Evolutionary conservation across 805 yeast genomes (phyloP), one percentile per base, ranked within the genome.

Genomic region (Blastobotrys peoriensis): DNA sequence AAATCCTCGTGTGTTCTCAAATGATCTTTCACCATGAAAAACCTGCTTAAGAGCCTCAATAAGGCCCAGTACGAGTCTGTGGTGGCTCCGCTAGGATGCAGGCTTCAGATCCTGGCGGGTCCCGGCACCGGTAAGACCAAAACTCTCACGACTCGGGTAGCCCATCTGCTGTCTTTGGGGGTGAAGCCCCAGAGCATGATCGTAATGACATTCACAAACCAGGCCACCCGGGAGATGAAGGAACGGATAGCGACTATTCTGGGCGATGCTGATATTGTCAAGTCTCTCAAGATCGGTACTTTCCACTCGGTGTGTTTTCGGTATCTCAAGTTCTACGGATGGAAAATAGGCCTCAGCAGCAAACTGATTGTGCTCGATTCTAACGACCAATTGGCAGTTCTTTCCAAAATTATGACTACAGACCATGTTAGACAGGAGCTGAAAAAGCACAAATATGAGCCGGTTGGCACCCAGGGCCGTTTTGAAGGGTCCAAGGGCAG

Each of bases 161-260:
- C 89, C 0, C 75, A 79, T 55, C 65, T 89, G 22, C 47, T 75
- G 2, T 61, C 72, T 5, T 69, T 74, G 28, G 63, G 70, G 1
- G 61, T 85, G 0, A 66, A 69, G 1, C 89, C 97, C 0, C 67
- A 70, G 27, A 65, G 74, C 38, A 73, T 93, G 16, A 74, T 91
- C 1, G 93, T 89, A 17, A 86, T 96, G 4, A 89, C 98, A 0
- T 91, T 91, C 66, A 91, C 98, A 9, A 85, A 86, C 55, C 86
- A 84, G 55, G 98, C 98, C 0, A 94, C 97, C 1, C 74, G 70
- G 42, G 98, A 91, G 64, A 81, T 91, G 85, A 64, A 68, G 9
- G 82, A 77, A 25, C 69, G 98, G 35, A 63, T 91, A 19, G 47
- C 44, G 4, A n/a, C n/a, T 2, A 16, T 53, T 16, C 41, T 57